Percentiles rank a stretch among this genome's conserved stretches.
Evolutionary conservation across 805 yeast genomes (phyloP).

Genomic region (Candida xyloterini): DNA sequence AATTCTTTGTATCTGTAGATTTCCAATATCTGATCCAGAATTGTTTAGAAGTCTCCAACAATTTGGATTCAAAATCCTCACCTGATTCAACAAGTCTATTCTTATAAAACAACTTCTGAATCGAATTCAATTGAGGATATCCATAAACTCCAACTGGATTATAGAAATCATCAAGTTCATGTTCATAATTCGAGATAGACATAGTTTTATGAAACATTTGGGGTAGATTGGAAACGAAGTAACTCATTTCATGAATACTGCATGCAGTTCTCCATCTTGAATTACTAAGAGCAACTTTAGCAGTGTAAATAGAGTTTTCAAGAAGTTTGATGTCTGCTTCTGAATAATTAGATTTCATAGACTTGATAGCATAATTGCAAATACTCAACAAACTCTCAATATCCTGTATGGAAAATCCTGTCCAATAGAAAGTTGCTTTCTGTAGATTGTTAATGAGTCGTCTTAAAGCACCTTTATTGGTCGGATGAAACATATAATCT

Average conservation of each 20-base stretch:
- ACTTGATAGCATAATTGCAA: conserved; percentile 43
- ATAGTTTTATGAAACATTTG: conserved; percentile 37
- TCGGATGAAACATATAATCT: conserved; percentile 70
- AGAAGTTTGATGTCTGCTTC: conserved; percentile 41
- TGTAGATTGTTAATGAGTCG: conserved; percentile 59
- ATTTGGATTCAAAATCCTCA: conserved; percentile 30
- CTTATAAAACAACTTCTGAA: conserved; percentile 53
- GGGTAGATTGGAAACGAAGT: conserved; percentile 47
- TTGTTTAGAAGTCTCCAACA: conserved; percentile 35
- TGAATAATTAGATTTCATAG: conserved; percentile 33
- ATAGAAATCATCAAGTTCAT: conserved; percentile 42
- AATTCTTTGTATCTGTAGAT: conserved; percentile 16
- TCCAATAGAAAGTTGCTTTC: conserved; percentile 71
- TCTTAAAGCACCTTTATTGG: conserved; percentile 51
- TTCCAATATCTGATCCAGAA: conserved; percentile 59
- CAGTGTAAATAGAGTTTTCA: conserved; percentile 40
- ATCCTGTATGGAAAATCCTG: conserved; percentile 63
- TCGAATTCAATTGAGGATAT: conserved; percentile 52
- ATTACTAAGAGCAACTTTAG: conserved; percentile 49
- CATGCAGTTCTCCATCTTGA: conserved; percentile 57
- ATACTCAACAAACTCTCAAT: conserved; percentile 50
- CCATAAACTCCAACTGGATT: conserved; percentile 56
- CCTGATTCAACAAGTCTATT: conserved; percentile 42
- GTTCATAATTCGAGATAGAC: conserved; percentile 41
- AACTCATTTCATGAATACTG: conserved; percentile 64